Conservation (phyloP, 2,329 filamentous ascomycete species). For the Fusarium compactum region DNA sequence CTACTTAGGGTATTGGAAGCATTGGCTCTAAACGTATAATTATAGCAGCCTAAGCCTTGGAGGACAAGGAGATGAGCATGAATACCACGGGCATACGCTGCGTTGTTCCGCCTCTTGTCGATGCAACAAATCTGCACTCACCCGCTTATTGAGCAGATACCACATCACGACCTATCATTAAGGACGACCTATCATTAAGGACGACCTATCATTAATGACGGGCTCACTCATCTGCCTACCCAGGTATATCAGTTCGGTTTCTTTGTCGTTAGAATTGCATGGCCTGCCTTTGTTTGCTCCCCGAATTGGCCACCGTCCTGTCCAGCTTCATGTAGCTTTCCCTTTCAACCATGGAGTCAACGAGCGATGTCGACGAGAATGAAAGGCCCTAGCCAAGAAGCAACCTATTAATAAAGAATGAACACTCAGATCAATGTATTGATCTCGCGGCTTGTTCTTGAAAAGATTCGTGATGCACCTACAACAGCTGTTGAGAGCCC, state of each 20-base stretch:
- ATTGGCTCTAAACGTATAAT: not conserved
- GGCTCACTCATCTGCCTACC: not conserved
- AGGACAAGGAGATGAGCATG: too few relatives aligned
- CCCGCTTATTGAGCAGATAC: not conserved
- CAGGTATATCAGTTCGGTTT: not conserved
- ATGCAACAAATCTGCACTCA: not conserved
- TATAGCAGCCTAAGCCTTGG: too few relatives aligned
- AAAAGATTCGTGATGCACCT: not conserved
- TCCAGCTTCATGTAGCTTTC: not conserved
- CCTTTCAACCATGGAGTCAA: not conserved
- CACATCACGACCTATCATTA: not conserved
- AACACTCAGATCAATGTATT: not conserved
- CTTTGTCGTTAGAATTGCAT: not conserved
- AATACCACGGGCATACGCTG: too few relatives aligned
- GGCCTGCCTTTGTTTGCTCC: not conserved
- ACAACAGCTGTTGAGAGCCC: not conserved
- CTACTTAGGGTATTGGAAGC: not conserved
- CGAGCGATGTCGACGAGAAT: not conserved
- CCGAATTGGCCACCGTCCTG: not conserved
- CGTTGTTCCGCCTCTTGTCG: not conserved
- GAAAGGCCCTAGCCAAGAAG: not conserved
- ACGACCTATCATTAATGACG: not conserved
- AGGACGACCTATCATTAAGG: not conserved
- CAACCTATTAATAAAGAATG: not conserved
- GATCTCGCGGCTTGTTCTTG: not conserved